Evolutionary conservation across 2,329 filamentous ascomycete species (phyloP).

Genomic region (Aspergillus fumigatiaffinis): DNA sequence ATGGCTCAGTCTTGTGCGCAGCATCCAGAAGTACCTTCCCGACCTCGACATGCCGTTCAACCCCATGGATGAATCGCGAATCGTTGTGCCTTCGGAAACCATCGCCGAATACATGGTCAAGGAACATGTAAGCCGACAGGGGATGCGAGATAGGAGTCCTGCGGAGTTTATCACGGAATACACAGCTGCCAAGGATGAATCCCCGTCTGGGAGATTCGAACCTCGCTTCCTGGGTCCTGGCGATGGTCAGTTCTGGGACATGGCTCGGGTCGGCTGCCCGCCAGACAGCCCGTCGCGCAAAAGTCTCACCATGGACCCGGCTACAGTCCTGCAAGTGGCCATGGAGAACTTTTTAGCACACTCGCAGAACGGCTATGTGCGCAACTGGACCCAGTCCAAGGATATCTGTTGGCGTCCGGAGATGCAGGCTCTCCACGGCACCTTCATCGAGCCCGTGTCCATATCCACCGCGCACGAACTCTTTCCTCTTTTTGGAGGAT

Average conservation of each 20-base stretch:
- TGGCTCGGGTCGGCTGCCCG: conserved; percentile 39
- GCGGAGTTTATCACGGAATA: conserved; percentile 6
- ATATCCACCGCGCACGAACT: conserved; percentile 42
- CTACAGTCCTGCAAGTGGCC: conserved; percentile 28
- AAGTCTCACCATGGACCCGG: conserved; percentile 24
- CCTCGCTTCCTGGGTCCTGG: conserved; percentile 4
- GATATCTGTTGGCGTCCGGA: conserved; percentile 45
- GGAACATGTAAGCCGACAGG: conserved; percentile 21
- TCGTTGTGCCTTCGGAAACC: conserved; percentile 47
- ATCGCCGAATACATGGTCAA: conserved; percentile 37
- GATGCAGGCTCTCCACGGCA: conserved; percentile 45
- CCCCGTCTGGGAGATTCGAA: conserved; percentile 12
- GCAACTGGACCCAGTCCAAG: conserved; percentile 45
- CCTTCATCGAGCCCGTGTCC: conserved; percentile 48
- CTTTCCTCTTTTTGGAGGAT: conserved; percentile 49
- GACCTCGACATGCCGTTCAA: conserved; percentile 48
- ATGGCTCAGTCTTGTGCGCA: conserved; percentile 40
- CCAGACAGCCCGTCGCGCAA: conserved; percentile 13
- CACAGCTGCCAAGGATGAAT: conserved; percentile 4
- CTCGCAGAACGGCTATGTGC: conserved; percentile 44
- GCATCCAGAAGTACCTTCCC: conserved; percentile 37
- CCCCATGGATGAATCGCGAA: conserved; percentile 47
- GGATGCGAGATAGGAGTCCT: background rate
- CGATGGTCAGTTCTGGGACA: conserved; percentile 39
- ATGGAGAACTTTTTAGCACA: conserved; percentile 30